A percentile compares a stretch with the other conserved stretches of the same genome.
Evolutionary conservation across 306 rosid genomes (phyloP).

Genomic region (Prunus mira): DNA sequence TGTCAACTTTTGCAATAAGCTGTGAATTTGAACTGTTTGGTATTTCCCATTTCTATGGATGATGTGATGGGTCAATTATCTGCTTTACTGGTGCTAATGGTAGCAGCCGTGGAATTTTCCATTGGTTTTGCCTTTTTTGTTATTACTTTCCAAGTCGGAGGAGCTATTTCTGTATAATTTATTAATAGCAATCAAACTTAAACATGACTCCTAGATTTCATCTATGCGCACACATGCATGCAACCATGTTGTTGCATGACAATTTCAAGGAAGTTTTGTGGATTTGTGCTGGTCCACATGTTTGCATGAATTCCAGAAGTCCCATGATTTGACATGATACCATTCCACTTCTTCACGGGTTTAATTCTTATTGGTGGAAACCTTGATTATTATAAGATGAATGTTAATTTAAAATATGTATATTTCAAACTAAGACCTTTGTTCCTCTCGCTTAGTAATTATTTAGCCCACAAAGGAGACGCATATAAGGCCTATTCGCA

Average conservation of each 20-base stretch:
- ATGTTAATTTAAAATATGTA: neutral
- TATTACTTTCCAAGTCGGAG: no score
- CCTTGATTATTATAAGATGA: neutral
- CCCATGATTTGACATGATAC: neutral
- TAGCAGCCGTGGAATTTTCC: no score
- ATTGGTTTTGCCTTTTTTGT: no score
- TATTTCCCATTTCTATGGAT: no score
- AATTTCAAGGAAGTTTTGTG: neutral
- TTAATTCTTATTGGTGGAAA: neutral
- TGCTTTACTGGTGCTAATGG: no score
- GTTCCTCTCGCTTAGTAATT: neutral
- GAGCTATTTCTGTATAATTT: no score
- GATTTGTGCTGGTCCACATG: neutral
- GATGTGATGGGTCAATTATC: no score
- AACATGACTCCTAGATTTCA: no score
- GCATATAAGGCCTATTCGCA: neutral
- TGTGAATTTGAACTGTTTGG: no score
- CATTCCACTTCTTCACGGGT: neutral
- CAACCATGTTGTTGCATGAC: constrained; percentile 1
- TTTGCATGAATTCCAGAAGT: neutral
- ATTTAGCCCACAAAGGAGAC: neutral
- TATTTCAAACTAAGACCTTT: neutral
- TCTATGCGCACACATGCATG: neutral
- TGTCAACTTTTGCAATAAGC: neutral
- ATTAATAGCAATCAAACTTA: no score